These are phyloP conservation scores for Lablab purpureus DNA, from an alignment of 306 rosid genomes.

Conservation along the genomic window DNA sequence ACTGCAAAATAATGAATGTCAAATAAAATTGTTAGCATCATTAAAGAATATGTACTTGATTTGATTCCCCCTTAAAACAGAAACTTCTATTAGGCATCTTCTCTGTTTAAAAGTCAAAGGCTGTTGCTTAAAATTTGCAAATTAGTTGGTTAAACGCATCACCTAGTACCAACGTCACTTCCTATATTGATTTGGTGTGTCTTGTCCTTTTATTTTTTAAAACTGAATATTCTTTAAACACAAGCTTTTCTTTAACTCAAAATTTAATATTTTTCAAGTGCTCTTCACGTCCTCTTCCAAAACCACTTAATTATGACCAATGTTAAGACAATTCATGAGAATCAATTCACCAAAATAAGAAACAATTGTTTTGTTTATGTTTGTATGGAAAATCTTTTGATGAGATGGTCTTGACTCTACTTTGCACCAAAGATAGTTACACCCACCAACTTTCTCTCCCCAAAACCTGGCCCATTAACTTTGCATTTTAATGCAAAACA, in stretches of 20 bases:
- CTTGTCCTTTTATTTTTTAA: constrained; percentile 1
- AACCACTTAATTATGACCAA: not conserved
- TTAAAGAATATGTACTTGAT: too few species aligned
- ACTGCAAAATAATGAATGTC: too few species aligned
- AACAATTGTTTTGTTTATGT: not conserved
- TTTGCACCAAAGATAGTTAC: constrained; percentile 54
- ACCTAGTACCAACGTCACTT: constrained; percentile 30
- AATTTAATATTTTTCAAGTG: constrained; percentile 27
- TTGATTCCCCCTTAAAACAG: too few species aligned
- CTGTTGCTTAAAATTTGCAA: constrained; percentile 42
- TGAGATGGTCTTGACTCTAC: constrained; percentile 62
- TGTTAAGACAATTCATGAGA: not conserved
- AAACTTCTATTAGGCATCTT: not conserved
- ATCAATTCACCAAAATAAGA: not conserved
- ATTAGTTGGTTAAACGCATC: constrained; percentile 59
- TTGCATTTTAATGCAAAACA: constrained; percentile 50
- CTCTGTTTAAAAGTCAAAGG: constrained; percentile 47
- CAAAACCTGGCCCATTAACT: constrained; percentile 58
- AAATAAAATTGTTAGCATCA: too few species aligned
- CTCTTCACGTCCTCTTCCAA: constrained; percentile 29
- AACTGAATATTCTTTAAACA: too few species aligned
- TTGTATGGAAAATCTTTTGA: constrained; percentile 53
- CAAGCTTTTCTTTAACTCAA: not conserved
- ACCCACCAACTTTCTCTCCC: constrained; percentile 66
- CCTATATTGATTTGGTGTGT: constrained; percentile 35